Percentiles rank a stretch among this genome's conserved stretches.
Conservation (phyloP, 2,329 filamentous ascomycete genomes). For the Fusarium falciforme region DNA sequence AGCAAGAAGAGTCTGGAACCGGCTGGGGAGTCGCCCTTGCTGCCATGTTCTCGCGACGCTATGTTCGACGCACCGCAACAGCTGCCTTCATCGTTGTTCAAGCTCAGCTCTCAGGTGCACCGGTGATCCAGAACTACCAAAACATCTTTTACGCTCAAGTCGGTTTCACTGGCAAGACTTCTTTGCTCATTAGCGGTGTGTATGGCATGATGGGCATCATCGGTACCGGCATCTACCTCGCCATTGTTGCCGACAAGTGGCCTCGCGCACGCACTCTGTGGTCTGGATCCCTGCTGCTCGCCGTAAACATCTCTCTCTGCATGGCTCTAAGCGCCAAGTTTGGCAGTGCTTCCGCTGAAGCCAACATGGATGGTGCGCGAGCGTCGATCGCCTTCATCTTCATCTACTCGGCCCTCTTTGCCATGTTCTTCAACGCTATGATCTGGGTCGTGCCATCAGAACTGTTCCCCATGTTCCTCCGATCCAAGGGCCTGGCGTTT, state of each 20-base stretch:
- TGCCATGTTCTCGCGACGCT: neutral
- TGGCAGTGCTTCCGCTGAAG: conserved; percentile 18
- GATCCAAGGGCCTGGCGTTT: conserved; percentile 33
- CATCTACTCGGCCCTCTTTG: conserved; percentile 44
- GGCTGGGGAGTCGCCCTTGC: neutral
- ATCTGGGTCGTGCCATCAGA: conserved; percentile 46
- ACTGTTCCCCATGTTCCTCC: conserved; percentile 41
- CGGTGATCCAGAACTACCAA: conserved; percentile 47
- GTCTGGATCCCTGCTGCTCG: conserved; percentile 33
- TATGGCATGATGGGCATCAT: conserved; percentile 50
- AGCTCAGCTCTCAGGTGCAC: neutral
- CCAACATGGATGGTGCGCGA: conserved; percentile 34
- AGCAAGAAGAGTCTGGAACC: neutral
- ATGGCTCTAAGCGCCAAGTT: conserved; percentile 41
- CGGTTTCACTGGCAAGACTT: conserved; percentile 59
- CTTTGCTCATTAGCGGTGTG: conserved; percentile 60
- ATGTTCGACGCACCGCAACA: neutral
- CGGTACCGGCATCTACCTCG: conserved; percentile 45
- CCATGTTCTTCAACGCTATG: conserved; percentile 49
- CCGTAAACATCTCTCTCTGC: conserved; percentile 39
- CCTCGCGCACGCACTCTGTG: conserved; percentile 33
- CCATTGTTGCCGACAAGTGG: conserved; percentile 46
- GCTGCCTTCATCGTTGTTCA: neutral
- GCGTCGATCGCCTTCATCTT: conserved; percentile 48
- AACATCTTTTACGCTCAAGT: conserved; percentile 54